phyloP scores from a whole-genome alignment of 2,329 filamentous ascomycete species.

The Dactylella cylindrospora region DNA sequence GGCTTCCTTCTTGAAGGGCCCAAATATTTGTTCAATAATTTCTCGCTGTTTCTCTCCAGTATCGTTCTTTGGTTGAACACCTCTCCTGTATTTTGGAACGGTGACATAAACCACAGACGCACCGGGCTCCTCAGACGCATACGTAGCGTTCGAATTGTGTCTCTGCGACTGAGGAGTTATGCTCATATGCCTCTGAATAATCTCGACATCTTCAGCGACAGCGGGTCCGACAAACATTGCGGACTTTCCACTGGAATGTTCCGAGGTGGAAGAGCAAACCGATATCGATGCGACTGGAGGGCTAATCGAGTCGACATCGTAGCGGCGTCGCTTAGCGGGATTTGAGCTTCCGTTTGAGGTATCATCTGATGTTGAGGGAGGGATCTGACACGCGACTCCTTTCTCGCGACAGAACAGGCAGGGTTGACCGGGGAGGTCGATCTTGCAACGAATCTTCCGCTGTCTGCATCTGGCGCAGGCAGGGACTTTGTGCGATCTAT shows the following conservation, averaged over 20 bases:
- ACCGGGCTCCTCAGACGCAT: slow-evolving; percentile 51
- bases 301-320: slow-evolving; percentile 6
- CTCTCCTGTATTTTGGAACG: slow-evolving; percentile 48
- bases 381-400: slow-evolving; percentile 58
- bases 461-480: slow-evolving; percentile 64
- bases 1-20: slow-evolving; percentile 58
- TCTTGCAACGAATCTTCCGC: slow-evolving; percentile 64
- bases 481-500: slow-evolving; percentile 64
- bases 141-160: slow-evolving; percentile 16
- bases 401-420: slow-evolving; percentile 64
- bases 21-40: slow-evolving; percentile 62
- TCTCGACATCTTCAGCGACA: slow-evolving; percentile 62
- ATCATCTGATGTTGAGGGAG: slow-evolving; percentile 17
- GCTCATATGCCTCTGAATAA: slow-evolving; percentile 49
- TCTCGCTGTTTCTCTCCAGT: slow-evolving; percentile 58
- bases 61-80: slow-evolving; percentile 53
- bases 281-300: background rate
- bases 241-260: slow-evolving; percentile 53
- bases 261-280: slow-evolving; percentile 32
- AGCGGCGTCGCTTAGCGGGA: slow-evolving; percentile 28
- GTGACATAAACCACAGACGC: slow-evolving; percentile 53
- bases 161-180: slow-evolving; percentile 21
- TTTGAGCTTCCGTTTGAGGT: background rate
- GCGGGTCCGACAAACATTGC: slow-evolving; percentile 63
- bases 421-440: slow-evolving; percentile 58